Base-by-base conservation (phyloP, 169 alveolate species). In the Eimeria praecox region DNA sequence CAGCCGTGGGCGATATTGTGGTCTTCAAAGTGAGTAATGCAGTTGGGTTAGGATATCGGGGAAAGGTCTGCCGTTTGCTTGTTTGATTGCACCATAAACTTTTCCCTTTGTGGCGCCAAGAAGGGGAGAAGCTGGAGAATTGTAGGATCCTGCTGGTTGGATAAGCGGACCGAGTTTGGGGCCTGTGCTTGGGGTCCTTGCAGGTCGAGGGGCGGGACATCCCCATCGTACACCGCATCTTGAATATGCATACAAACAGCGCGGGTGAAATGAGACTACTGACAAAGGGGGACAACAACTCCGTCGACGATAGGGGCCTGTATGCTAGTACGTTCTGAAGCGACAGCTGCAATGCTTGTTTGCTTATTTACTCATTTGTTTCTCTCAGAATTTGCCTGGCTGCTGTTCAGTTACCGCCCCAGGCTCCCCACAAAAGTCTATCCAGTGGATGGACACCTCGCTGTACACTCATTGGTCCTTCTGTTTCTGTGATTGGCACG, bases 281-380 rank as follows among this genome's bases (percentile, higher is more conserved):
- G 94, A 99, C 99, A 4, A 99, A 99, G 97, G 99, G 99, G 42
- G 99, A 99, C 97, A 99, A 98, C 96, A 99, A 99, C 96, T 95
- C 96, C 71, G 99, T 98, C 56, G 99, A 99, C 96, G 99, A 99
- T 95, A 97, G 99, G 97, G 99, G 99, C 12, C 97, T 99, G 52
- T 99, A 98, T 95, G 95, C 95, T 3, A 64, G 96, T 92, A 62
- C 82, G 86, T 30, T 22, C 16, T 33, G 44, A 33, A 10, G 40
- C 16, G 40, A 3, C 20, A 16, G 66, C 24, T 56, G 27, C 66
- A 2, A 20, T 9, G 66, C 20, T 56, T 20, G 66, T 16, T 56
- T 20, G 66, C 27, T 56, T 56, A 27, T 18, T 8, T 20, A 27
- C 24, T 56, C n/a, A 20, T 56, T 20, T 56, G 66, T 56, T 56